Base-by-base conservation (phyloP, 352 stramenopile species). In the Pythium sukuiense region DNA sequence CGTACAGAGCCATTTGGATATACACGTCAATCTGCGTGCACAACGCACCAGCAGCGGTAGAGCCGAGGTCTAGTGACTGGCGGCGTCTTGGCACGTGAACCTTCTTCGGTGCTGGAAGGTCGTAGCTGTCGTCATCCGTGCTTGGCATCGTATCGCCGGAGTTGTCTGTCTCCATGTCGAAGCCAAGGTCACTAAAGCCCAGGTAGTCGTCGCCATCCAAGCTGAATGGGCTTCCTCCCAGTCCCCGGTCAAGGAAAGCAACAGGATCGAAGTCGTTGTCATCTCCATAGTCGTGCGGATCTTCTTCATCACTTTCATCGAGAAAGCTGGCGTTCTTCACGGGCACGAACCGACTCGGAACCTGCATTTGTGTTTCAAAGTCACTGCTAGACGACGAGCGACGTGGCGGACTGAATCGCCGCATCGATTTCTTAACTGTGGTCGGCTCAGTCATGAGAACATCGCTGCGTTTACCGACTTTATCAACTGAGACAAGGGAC, bases 1-100 rank as follows among this genome's bases (percentile, higher is more conserved):
- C 78, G 63, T 97, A 99, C 33, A 97, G 90, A 46, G 97, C 90
- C 95, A 98, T 98, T 71, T 98, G 89, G 53, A 96, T 96, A 71
- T 94, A 95, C 52, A 97, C 80, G 32, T 94, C 83, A 54, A 94
- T 92, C 59, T 92, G 81, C 3, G 83, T 89, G 62, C 77, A 86
- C 52, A 92, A 65, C 1, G 70, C 56, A 27, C 70, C 71, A 29
- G 50, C 63, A 27, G 50, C 62, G 12, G 37, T 66, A 26, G 46
- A 52, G 6, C 52, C 49, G 5, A 67, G 63, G 63, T 79, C 67
- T 16, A 72, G 60, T 2, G 69, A 78, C 61, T 62, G 69, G 16
- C 63, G 45, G 49, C 61, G 43, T 45, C 72, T 61, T 72, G 66
- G 50, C 35, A 52, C 61, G 71, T 39, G 65, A 41, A 52, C 8